Base-by-base conservation (phyloP, 768 basidiomycete genomes). In the Lyophyllum atratum region DNA sequence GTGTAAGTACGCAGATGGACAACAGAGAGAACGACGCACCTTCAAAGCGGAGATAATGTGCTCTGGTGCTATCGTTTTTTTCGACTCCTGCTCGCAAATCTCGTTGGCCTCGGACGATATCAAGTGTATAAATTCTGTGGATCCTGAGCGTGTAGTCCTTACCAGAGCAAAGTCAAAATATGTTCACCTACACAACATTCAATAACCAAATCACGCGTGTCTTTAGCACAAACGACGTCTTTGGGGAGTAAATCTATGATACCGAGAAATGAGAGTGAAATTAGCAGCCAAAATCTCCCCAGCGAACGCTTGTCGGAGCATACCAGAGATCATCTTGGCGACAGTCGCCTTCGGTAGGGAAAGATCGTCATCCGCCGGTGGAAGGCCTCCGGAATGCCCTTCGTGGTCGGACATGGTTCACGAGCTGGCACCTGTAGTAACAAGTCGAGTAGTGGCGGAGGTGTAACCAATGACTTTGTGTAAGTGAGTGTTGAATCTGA, bases 131-230 rank as follows among this genome's bases (percentile, higher is more conserved):
- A 98, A 99, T 79, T 99, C 97, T 99, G 37, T n/a, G 55, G 37
- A 40, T 39, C 39, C 37, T 52, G 26, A 59, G 55, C 48, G 48
- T 58, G 29, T 54, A 42, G 49, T 52, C 29, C 6, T 37, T 29
- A 19, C 54, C 24, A 64, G n/a, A 26, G 40, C 37, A 25, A 43
- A 49, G 54, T 54, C 33, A 59, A 54, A 26, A 34, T 45, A 58
- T 78, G 82, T 89, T 89, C 79, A 97, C 97, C 97, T 85, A 98
- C 93, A 85, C 96, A 98, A 66, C 95, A 98, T 76, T 98, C 95
- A 72, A 95, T 95, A 40, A 99, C 89, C 61, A 98, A 74, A 79
- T 98, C 97, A 65, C 94, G 89, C 60, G 96, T 96, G 66, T 98
- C 97, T 74, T 98, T 98, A 24, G 95, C 85, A 68, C 94, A 98